These are phyloP conservation scores for Apodospora peruviana DNA, from an alignment of 495 filamentous ascomycete species.

Conservation along the genomic window DNA sequence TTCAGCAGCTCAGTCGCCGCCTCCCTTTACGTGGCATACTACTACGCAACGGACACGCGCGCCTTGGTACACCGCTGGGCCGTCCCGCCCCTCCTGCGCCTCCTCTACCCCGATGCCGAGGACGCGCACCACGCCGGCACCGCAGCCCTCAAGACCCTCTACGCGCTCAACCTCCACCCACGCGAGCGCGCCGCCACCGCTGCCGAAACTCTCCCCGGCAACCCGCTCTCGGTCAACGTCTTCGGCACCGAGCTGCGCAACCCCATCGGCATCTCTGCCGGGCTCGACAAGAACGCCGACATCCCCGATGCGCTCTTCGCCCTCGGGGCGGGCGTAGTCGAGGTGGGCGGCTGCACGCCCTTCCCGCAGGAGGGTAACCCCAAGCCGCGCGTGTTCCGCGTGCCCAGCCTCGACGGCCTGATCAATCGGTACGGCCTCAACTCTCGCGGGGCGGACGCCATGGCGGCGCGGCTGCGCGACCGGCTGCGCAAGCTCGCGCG, in stretches of 20 bases:
- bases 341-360: slow-evolving; percentile 87
- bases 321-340: slow-evolving; percentile 75
- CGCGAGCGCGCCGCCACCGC: slow-evolving; percentile 55
- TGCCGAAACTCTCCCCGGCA: slow-evolving; percentile 11
- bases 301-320: slow-evolving; percentile 77
- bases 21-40: slow-evolving; percentile 43
- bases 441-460: slow-evolving; percentile 78
- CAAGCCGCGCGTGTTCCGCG: slow-evolving; percentile 78
- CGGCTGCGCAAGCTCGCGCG: slow-evolving; percentile 73
- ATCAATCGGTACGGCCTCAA: slow-evolving; percentile 97
- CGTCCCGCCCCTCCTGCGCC: slow-evolving; percentile 67
- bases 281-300: slow-evolving; percentile 89
- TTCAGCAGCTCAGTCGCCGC: slow-evolving; percentile 50
- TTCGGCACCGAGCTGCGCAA: slow-evolving; percentile 76
- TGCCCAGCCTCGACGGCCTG: slow-evolving; percentile 73
- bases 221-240: slow-evolving; percentile 47
- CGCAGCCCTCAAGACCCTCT: slow-evolving; percentile 59
- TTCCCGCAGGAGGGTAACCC: slow-evolving; percentile 81
- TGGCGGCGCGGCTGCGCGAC: slow-evolving; percentile 73
- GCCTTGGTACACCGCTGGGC: slow-evolving; percentile 78
- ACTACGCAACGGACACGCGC: slow-evolving; percentile 87
- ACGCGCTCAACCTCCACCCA: slow-evolving; percentile 61
- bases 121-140: slow-evolving; percentile 81
- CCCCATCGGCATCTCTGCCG: slow-evolving; percentile 86
- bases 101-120: slow-evolving; percentile 76